Percentiles rank a stretch among this genome's conserved stretches.
phyloP scores from a whole-genome alignment of 768 basidiomycete species.

The Leccinum imitatum region DNA sequence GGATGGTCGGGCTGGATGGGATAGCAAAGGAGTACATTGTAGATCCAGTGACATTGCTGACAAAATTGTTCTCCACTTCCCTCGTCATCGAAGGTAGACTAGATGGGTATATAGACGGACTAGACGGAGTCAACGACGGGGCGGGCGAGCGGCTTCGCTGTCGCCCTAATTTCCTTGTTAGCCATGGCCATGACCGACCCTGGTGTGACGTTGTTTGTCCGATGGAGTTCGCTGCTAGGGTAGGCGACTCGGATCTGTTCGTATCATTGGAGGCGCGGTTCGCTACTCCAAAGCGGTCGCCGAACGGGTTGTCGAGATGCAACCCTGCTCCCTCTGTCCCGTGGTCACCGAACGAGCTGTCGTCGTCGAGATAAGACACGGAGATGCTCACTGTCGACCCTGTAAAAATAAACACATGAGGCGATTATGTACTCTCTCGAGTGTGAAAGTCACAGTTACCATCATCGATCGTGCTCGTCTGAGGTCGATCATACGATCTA shows the following conservation, averaged over 20 bases:
- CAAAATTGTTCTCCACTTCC: constrained; percentile 13
- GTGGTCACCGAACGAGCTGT: not conserved
- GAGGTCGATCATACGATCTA: constrained; percentile 40
- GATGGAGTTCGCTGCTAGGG: constrained; percentile 6
- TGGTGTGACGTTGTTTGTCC: constrained; percentile 9
- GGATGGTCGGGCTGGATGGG: not conserved
- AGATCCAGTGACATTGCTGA: constrained; percentile 18
- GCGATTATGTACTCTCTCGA: not conserved
- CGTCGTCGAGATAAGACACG: not conserved
- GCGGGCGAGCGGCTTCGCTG: constrained; percentile 5
- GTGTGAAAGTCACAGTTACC: constrained; percentile 7
- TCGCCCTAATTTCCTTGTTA: constrained; percentile 11
- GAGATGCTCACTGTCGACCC: too few species aligned
- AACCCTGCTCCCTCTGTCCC: not conserved
- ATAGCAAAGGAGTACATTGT: not conserved
- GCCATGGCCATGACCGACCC: constrained; percentile 20
- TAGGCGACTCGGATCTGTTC: not conserved
- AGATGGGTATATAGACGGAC: constrained; percentile 51
- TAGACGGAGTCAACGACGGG: constrained; percentile 41
- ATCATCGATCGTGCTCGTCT: constrained; percentile 11
- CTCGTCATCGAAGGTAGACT: constrained; percentile 35
- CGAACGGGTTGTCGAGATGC: not conserved
- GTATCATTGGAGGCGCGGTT: too few species aligned
- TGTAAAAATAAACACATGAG: not conserved
- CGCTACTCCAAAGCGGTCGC: not conserved